These are phyloP conservation scores for Dactylellina leptospora DNA, from an alignment of 2,329 filamentous ascomycete species.

Conservation along the genomic window DNA sequence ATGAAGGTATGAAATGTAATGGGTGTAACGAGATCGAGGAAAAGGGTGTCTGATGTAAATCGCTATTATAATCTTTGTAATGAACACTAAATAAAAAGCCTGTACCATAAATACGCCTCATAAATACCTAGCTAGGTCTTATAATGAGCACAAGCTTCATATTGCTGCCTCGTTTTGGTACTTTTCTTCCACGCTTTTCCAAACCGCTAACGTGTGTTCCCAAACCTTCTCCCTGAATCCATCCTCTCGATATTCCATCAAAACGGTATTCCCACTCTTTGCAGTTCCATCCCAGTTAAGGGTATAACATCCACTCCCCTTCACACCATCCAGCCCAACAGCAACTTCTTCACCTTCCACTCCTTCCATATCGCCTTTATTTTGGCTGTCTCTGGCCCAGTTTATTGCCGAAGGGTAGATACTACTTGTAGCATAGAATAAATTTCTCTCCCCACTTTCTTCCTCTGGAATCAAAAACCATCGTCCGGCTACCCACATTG, in stretches of 20 bases:
- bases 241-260: slow-evolving; percentile 58
- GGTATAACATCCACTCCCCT: slow-evolving; percentile 58
- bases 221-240: slow-evolving; percentile 58
- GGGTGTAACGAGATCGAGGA: not conserved
- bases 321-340: slow-evolving; percentile 57
- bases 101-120: not conserved
- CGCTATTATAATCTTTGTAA: not conserved
- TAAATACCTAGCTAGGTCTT: not conserved
- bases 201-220: slow-evolving; percentile 58
- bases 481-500: slow-evolving; percentile 59
- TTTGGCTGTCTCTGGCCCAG: not conserved
- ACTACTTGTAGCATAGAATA: slow-evolving; percentile 61
- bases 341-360: slow-evolving; percentile 47
- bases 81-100: not conserved
- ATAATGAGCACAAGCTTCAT: not conserved
- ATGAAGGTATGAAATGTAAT: no score
- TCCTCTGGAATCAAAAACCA: slow-evolving; percentile 60
- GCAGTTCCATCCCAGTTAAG: slow-evolving; percentile 56
- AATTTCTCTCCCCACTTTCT: slow-evolving; percentile 63
- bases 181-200: slow-evolving; percentile 34
- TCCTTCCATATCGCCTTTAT: slow-evolving; percentile 2
- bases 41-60: not conserved
- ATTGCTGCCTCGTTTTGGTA: slow-evolving; percentile 13
- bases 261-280: slow-evolving; percentile 53
- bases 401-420: slow-evolving; percentile 56